These are phyloP conservation scores for Diaporthe humulicola DNA, from an alignment of 2,329 filamentous ascomycete genomes.

Conservation along the genomic window DNA sequence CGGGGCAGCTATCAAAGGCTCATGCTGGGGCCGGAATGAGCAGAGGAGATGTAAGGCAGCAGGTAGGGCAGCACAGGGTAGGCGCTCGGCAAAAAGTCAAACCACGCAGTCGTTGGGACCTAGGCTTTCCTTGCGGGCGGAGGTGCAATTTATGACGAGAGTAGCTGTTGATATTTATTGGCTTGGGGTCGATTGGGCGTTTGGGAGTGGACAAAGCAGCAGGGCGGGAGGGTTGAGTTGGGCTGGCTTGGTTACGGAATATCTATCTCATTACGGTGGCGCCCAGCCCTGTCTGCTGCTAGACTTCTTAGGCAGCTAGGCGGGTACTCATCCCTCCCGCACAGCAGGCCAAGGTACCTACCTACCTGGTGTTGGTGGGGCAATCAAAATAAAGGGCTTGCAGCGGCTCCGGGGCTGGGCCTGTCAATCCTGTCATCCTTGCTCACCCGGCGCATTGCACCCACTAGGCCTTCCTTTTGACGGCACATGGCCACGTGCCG, in stretches of 20 bases:
- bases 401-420: conserved; percentile 28
- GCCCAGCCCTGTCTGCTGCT: neutral
- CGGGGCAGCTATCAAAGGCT: conserved; percentile 39
- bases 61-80: conserved; percentile 21
- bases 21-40: conserved; percentile 32
- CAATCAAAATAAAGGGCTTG: conserved; percentile 35
- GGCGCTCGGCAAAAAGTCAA: conserved; percentile 28
- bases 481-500: conserved; percentile 23
- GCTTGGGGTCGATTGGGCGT: conserved; percentile 11
- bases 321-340: neutral
- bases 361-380: conserved; percentile 29
- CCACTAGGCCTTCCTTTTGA: conserved; percentile 2
- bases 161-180: conserved; percentile 26
- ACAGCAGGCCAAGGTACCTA: conserved; percentile 15
- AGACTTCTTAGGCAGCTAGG: neutral
- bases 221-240: neutral
- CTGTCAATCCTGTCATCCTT: conserved; percentile 18
- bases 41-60: conserved; percentile 24
- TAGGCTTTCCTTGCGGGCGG: neutral
- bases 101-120: conserved; percentile 8
- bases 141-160: conserved; percentile 12
- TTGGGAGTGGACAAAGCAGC: conserved; percentile 15
- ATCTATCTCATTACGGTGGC: conserved; percentile 21
- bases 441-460: neutral
- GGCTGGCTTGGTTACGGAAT: conserved; percentile 21